phyloP scores from a whole-genome alignment of 352 stramenopile species.

The Globisporangium alternatum region DNA sequence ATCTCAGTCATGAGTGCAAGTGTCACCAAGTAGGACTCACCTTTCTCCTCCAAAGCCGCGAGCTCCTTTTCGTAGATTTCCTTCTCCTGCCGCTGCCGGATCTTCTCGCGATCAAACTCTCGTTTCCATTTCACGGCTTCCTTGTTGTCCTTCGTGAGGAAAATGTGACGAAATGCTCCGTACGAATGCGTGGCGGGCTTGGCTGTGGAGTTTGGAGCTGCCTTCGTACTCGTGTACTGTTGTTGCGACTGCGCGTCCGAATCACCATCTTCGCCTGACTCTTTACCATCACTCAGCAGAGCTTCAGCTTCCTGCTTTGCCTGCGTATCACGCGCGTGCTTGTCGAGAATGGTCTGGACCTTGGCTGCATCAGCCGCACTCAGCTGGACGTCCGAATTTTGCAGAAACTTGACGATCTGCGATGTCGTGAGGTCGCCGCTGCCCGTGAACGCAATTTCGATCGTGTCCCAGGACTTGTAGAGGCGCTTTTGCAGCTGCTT shows the following conservation, averaged over 20 bases:
- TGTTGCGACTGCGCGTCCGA: not conserved
- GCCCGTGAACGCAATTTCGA: constrained; percentile 63
- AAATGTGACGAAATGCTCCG: constrained; percentile 59
- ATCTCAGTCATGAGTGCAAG: not conserved
- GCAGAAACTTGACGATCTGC: constrained; percentile 72
- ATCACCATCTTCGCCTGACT: not conserved
- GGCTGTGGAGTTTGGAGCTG: not conserved
- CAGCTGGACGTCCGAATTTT: constrained; percentile 67
- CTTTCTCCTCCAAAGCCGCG: constrained; percentile 64
- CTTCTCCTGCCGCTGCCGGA: constrained; percentile 51
- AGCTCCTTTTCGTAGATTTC: constrained; percentile 70
- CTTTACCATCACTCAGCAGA: not conserved
- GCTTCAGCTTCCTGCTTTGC: not conserved
- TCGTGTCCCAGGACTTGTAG: constrained; percentile 64
- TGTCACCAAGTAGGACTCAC: constrained; percentile 17
- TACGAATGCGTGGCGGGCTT: constrained; percentile 46
- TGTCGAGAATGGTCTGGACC: constrained; percentile 55
- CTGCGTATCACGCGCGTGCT: constrained; percentile 22
- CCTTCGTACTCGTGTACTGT: not conserved
- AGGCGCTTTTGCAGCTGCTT: constrained; percentile 69
- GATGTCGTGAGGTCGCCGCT: constrained; percentile 60
- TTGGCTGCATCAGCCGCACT: constrained; percentile 50
- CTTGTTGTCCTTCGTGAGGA: constrained; percentile 48
- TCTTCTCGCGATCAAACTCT: constrained; percentile 70
- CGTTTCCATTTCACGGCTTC: constrained; percentile 54